A percentile compares a stretch with the other conserved stretches of the same genome.
Conservation (phyloP, 2,329 filamentous ascomycete genomes). For the Hypoxylon sp. region DNA sequence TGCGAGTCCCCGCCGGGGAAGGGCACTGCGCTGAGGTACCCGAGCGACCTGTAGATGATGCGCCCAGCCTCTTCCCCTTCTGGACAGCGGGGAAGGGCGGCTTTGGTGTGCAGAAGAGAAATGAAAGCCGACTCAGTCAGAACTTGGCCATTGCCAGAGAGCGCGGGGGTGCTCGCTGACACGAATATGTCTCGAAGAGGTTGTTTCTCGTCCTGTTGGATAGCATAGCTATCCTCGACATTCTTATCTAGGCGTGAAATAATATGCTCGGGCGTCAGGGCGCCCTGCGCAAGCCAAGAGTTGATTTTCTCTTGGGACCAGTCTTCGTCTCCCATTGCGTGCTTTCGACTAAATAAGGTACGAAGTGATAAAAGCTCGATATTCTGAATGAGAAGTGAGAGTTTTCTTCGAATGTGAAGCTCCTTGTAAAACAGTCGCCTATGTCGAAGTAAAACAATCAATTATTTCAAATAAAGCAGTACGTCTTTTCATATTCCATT, state of each 20-base stretch:
- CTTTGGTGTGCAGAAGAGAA: slow-evolving; percentile 26
- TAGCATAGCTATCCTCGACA: slow-evolving; percentile 2
- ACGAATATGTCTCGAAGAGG: slow-evolving; percentile 8
- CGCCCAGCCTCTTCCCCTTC: slow-evolving; percentile 14
- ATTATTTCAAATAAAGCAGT: not conserved
- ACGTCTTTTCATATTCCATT: not conserved
- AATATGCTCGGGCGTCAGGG: slow-evolving; percentile 16
- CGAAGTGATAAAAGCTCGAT: not conserved
- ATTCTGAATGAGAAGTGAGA: not conserved
- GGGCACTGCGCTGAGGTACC: slow-evolving; percentile 39
- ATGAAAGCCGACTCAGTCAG: slow-evolving; percentile 27
- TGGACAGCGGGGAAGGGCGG: slow-evolving; percentile 9
- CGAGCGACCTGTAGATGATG: slow-evolving; percentile 35
- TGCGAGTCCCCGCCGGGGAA: slow-evolving; percentile 13
- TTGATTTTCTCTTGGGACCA: slow-evolving; percentile 12
- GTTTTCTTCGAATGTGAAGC: not conserved
- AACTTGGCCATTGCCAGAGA: slow-evolving; percentile 3
- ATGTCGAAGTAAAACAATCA: not conserved
- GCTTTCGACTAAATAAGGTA: not conserved
- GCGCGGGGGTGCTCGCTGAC: not conserved
- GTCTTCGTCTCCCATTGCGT: slow-evolving; percentile 22
- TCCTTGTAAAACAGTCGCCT: not conserved
- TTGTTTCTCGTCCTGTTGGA: slow-evolving; percentile 1
- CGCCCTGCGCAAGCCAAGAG: slow-evolving; percentile 10
- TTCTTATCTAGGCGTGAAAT: slow-evolving; percentile 16